Evolutionary conservation across 2,329 filamentous ascomycete genomes (phyloP).

Genomic region (Orbilia javanica): DNA sequence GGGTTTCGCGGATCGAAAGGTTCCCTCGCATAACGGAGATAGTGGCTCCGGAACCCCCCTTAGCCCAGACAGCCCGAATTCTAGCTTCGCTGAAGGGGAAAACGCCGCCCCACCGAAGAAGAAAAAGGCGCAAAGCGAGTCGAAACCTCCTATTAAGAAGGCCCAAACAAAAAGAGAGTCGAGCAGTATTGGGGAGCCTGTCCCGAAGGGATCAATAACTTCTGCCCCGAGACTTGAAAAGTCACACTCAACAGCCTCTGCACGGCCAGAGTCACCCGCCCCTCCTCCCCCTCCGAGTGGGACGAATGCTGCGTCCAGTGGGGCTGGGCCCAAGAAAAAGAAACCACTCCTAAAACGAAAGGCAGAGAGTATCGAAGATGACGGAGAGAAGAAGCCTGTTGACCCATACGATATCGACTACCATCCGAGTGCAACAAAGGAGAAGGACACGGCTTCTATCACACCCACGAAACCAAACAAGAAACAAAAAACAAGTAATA

Average conservation of each 20-base stretch:
- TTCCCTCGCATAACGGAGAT: constrained; percentile 44
- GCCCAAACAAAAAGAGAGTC: constrained; percentile 38
- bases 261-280: constrained; percentile 37
- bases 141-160: constrained; percentile 48
- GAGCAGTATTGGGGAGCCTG: constrained; percentile 20
- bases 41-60: constrained; percentile 53
- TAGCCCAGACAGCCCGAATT: constrained; percentile 48
- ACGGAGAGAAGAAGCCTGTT: constrained; percentile 36
- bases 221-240: constrained; percentile 53
- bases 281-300: constrained; percentile 14
- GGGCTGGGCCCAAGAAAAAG: constrained; percentile 43
- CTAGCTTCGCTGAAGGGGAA: constrained; percentile 48
- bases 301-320: neutral
- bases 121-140: constrained; percentile 38
- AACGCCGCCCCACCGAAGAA: constrained; percentile 39
- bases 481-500: constrained; percentile 54
- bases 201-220: constrained; percentile 50
- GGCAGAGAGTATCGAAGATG: constrained; percentile 52
- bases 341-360: constrained; percentile 52
- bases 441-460: constrained; percentile 32
- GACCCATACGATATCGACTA: constrained; percentile 55
- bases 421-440: constrained; percentile 34
- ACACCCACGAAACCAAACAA: constrained; percentile 53
- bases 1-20: constrained; percentile 42
- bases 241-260: constrained; percentile 37